Conservation (phyloP, 2,329 filamentous ascomycete species). For the Trichophyton equinum region DNA sequence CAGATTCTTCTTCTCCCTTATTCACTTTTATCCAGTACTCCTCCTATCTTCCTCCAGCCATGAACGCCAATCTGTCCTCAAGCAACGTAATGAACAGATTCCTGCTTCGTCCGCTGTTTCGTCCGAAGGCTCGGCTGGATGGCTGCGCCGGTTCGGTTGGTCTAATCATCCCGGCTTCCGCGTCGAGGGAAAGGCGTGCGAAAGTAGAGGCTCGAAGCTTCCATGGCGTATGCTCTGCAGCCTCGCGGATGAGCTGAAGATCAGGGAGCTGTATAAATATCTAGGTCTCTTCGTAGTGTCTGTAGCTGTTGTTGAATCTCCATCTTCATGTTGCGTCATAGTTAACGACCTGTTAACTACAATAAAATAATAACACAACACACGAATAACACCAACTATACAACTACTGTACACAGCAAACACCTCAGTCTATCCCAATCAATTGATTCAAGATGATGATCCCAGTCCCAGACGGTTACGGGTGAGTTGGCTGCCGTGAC, state of each 20-base stretch:
- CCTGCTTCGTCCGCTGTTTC: not conserved
- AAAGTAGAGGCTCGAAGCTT: not conserved
- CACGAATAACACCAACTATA: not conserved
- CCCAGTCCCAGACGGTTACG: constrained; percentile 36
- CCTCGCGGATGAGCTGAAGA: not conserved
- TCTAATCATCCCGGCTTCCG: not conserved
- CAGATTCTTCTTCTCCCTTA: not conserved
- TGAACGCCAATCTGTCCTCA: too few species aligned
- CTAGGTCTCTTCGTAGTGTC: too few species aligned
- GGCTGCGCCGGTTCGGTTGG: not conserved
- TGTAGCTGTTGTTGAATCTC: too few species aligned
- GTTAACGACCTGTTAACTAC: too few species aligned
- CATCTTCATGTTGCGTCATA: too few species aligned
- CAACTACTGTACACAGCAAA: too few species aligned
- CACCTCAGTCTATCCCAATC: not conserved
- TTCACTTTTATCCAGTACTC: too few species aligned
- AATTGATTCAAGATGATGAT: constrained; percentile 3
- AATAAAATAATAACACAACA: too few species aligned
- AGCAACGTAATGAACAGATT: too few species aligned
- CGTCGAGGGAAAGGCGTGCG: not conserved
- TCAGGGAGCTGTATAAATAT: too few species aligned
- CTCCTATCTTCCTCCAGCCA: too few species aligned
- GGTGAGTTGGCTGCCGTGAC: constrained; percentile 23
- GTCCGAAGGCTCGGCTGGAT: not conserved
- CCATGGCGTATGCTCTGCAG: not conserved